Evolutionary conservation across 768 basidiomycete genomes (phyloP).

Genomic region (Leccinum obscurum): DNA sequence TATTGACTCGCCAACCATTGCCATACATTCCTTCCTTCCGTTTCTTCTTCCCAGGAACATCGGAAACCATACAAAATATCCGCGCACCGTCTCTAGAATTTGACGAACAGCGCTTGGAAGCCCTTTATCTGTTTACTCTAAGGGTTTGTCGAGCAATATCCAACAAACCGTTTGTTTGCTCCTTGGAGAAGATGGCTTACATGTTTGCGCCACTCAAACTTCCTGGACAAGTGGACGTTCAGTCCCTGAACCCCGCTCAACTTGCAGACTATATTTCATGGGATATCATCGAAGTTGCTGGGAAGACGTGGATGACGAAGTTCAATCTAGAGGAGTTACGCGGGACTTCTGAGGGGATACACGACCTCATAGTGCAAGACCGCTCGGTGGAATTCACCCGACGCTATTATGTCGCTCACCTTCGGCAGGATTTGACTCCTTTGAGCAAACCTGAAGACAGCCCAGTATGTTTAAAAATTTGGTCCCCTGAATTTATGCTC

Average conservation of each 20-base stretch:
- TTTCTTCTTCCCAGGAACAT: slow-evolving; percentile 56
- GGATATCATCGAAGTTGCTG: slow-evolving; percentile 56
- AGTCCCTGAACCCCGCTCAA: slow-evolving; percentile 21
- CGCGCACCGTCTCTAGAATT: slow-evolving; percentile 52
- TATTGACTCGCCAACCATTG: slow-evolving; percentile 68
- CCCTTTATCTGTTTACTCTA: slow-evolving; percentile 61
- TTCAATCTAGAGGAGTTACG: slow-evolving; percentile 42
- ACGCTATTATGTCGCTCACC: slow-evolving; percentile 55
- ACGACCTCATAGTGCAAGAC: slow-evolving; percentile 75
- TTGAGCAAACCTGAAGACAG: slow-evolving; percentile 68
- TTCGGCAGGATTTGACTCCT: slow-evolving; percentile 71
- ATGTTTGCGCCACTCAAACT: slow-evolving; percentile 63
- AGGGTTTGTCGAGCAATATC: slow-evolving; percentile 59
- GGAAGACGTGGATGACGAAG: slow-evolving; percentile 49
- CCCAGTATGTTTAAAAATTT: slow-evolving; percentile 44
- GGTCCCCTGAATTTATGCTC: slow-evolving; percentile 1
- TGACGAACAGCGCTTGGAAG: slow-evolving; percentile 44
- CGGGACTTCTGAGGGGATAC: slow-evolving; percentile 36
- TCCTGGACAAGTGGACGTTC: slow-evolving; percentile 31
- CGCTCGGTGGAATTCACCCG: slow-evolving; percentile 74
- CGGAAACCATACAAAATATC: slow-evolving; percentile 43
- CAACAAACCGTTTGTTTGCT: slow-evolving; percentile 69
- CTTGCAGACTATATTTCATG: slow-evolving; percentile 58
- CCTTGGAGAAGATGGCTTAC: slow-evolving; percentile 55
- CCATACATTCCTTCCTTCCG: slow-evolving; percentile 56